These are phyloP conservation scores for Termitomyces sp. DNA, from an alignment of 768 basidiomycete species.

Conservation along the genomic window DNA sequence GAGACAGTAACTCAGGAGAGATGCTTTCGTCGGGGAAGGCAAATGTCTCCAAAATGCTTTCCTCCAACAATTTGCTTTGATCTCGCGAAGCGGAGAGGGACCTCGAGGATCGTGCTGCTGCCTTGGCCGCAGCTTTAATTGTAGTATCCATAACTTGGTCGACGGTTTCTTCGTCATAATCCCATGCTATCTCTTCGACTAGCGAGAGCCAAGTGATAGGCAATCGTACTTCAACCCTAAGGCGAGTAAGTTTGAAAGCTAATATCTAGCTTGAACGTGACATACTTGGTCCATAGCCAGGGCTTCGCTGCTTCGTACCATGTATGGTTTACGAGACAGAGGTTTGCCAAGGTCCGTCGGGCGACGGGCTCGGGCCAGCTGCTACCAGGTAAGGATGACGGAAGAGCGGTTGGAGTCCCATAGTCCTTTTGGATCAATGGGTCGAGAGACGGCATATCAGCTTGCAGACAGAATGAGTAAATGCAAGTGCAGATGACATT, in stretches of 20 bases:
- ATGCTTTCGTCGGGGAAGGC: slow-evolving; percentile 64
- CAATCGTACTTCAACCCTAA: slow-evolving; percentile 68
- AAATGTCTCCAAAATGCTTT: slow-evolving; percentile 53
- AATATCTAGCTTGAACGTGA: slow-evolving; percentile 3
- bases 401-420: slow-evolving; percentile 54
- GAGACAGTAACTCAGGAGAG: slow-evolving; percentile 70
- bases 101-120: slow-evolving; percentile 45
- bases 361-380: slow-evolving; percentile 65
- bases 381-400: slow-evolving; percentile 67
- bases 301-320: slow-evolving; percentile 85
- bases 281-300: slow-evolving; percentile 75
- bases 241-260: not conserved
- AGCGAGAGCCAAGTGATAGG: slow-evolving; percentile 83
- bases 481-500: slow-evolving; percentile 69
- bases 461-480: slow-evolving; percentile 56
- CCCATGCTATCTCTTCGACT: slow-evolving; percentile 73
- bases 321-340: slow-evolving; percentile 71
- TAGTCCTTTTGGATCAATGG: slow-evolving; percentile 48
- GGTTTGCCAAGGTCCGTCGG: slow-evolving; percentile 58
- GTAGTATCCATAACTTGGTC: slow-evolving; percentile 61
- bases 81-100: slow-evolving; percentile 24
- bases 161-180: slow-evolving; percentile 61
- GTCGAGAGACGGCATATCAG: slow-evolving; percentile 57
- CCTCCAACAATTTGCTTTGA: slow-evolving; percentile 48
- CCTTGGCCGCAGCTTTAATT: slow-evolving; percentile 60